phyloP scores from a whole-genome alignment of 176 grass and related monocot genomes.

The Areca catechu region DNA sequence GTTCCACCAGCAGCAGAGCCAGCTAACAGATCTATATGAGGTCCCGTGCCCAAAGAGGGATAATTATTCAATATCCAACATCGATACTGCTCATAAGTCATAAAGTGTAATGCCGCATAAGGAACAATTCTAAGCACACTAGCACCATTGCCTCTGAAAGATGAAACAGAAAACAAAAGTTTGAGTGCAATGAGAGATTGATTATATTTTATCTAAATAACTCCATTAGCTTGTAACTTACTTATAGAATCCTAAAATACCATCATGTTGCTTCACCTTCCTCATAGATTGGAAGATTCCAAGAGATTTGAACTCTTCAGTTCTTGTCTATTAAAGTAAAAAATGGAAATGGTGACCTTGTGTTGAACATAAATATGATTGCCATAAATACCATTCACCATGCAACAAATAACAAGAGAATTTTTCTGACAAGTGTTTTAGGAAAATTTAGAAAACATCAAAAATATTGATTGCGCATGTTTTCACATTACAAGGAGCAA shows the following conservation, averaged over 20 bases:
- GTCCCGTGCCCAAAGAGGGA: constrained; percentile 58
- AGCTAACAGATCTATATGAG: constrained; percentile 80
- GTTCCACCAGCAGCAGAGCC: constrained; percentile 85
- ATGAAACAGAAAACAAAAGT: constrained; percentile 16
- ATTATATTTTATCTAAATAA: background rate
- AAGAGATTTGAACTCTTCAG: constrained; percentile 70
- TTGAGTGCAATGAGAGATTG: constrained; percentile 2
- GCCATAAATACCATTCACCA: constrained; percentile 6
- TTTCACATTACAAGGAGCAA: too few relatives aligned
- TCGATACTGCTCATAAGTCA: constrained; percentile 89
- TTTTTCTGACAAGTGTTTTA: too few relatives aligned
- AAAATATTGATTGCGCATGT: too few relatives aligned
- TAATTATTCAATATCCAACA: constrained; percentile 89
- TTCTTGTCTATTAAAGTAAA: constrained; percentile 60
- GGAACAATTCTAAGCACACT: constrained; percentile 90
- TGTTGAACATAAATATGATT: background rate
- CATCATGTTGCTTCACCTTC: constrained; percentile 72
- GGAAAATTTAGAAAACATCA: too few relatives aligned
- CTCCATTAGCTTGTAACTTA: constrained; percentile 24
- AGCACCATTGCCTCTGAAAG: constrained; percentile 85
- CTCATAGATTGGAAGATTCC: constrained; percentile 67
- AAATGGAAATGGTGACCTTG: constrained; percentile 1
- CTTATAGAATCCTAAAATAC: constrained; percentile 87
- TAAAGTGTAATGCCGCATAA: constrained; percentile 92
- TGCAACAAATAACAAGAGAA: background rate